phyloP scores from a whole-genome alignment of 176 grass and related monocot species.

The Aegilops sharonensis region DNA sequence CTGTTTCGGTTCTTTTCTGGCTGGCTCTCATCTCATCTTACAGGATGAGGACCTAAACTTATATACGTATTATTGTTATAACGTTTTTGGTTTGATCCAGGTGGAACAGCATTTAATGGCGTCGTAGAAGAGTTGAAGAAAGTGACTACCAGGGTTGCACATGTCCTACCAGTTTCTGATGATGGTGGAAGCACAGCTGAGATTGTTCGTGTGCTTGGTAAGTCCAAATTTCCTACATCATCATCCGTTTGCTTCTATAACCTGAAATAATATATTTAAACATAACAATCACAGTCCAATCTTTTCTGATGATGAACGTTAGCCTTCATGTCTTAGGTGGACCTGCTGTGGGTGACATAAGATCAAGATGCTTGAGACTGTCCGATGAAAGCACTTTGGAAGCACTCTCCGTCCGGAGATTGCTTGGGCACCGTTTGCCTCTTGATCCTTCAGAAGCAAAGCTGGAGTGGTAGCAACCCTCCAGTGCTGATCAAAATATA shows the following conservation, averaged over 20 bases:
- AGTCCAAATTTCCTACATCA: constrained; percentile 1
- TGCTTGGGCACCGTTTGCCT: constrained; percentile 93
- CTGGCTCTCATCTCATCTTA: neutral
- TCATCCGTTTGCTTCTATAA: neutral
- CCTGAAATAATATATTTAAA: neutral
- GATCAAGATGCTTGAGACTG: constrained; percentile 96
- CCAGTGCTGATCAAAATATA: constrained; percentile 10
- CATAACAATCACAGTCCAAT: neutral
- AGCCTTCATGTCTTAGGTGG: constrained; percentile 54
- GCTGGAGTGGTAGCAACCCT: constrained; percentile 62
- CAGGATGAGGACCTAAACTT: neutral
- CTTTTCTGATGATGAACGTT: constrained; percentile 18
- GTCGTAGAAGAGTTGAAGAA: constrained; percentile 89
- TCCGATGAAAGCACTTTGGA: constrained; percentile 94
- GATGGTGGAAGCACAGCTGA: constrained; percentile 98
- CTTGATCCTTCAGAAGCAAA: constrained; percentile 79
- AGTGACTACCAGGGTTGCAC: constrained; percentile 73
- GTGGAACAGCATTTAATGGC: constrained; percentile 90
- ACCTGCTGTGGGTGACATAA: constrained; percentile 94
- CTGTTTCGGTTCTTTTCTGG: neutral
- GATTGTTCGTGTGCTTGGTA: constrained; percentile 96
- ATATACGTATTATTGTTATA: neutral
- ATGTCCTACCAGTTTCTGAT: constrained; percentile 94
- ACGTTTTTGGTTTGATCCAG: constrained; percentile 33
- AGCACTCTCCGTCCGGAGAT: constrained; percentile 77